These are phyloP conservation scores for Aspergillus ruber DNA, from an alignment of 2,329 filamentous ascomycete species.

Conservation along the genomic window DNA sequence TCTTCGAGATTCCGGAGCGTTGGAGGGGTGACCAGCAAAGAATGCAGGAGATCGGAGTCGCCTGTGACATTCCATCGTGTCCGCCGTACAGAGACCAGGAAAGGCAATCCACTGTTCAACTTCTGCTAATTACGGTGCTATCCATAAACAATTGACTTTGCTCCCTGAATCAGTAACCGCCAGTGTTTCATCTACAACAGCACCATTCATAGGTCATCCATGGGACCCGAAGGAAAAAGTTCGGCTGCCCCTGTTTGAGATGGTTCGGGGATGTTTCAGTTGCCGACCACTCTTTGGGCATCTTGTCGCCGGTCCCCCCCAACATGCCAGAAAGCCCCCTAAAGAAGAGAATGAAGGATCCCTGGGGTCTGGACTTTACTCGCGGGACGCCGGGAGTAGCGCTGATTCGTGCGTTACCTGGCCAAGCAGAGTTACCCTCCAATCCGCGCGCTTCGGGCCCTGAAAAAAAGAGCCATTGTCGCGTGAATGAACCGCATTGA, in stretches of 20 bases:
- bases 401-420: background rate
- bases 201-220: background rate
- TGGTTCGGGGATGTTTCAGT: background rate
- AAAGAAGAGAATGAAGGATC: slow-evolving; percentile 11
- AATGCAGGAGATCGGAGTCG: background rate
- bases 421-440: background rate
- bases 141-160: background rate
- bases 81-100: background rate
- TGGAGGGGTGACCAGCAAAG: background rate
- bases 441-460: background rate
- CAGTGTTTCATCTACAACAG: background rate
- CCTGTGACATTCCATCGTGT: background rate
- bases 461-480: background rate
- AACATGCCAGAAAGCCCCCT: slow-evolving; percentile 6
- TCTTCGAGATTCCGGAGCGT: background rate
- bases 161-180: background rate
- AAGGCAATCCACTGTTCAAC: too few relatives aligned
- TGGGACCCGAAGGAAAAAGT: background rate
- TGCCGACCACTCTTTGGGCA: background rate
- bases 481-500: background rate
- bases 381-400: too few relatives aligned
- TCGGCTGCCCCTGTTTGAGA: background rate
- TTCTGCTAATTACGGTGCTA: too few relatives aligned
- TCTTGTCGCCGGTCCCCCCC: slow-evolving; percentile 9
- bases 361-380: background rate